phyloP scores from a whole-genome alignment of 148 eudicot species.

The Heliosperma pusillum region DNA sequence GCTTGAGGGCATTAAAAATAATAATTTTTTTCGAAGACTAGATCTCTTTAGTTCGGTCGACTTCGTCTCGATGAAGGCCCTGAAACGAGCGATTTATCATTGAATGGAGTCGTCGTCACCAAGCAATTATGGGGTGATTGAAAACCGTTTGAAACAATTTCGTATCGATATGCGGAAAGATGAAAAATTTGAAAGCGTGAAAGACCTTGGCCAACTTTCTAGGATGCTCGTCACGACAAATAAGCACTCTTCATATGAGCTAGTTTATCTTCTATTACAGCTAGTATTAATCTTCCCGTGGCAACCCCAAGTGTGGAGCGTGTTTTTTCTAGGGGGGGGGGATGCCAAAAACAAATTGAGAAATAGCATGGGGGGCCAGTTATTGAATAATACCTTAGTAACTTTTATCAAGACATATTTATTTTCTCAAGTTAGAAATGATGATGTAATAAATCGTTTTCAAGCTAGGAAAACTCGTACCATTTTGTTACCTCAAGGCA shows the following conservation, averaged over 20 bases:
- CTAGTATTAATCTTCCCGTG: not conserved
- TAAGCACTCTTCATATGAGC: not conserved
- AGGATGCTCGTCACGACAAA: not conserved
- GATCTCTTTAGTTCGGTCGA: too few species aligned
- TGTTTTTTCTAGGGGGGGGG: not conserved
- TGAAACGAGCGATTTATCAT: too few species aligned
- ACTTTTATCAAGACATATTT: too few species aligned
- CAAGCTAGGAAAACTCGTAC: not conserved
- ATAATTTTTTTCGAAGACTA: too few species aligned
- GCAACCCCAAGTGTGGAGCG: constrained; percentile 8
- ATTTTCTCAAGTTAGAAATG: too few species aligned
- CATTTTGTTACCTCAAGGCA: too few species aligned
- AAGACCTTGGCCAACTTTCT: not conserved
- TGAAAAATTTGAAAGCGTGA: not conserved
- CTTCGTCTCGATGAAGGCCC: too few species aligned
- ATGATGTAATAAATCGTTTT: not conserved
- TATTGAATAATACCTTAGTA: not conserved
- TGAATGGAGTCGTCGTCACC: too few species aligned
- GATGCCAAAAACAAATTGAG: not conserved
- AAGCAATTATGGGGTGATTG: too few species aligned
- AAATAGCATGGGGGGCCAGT: not conserved
- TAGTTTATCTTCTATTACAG: not conserved
- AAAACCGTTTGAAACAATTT: too few species aligned
- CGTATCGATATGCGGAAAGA: not conserved
- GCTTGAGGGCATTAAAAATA: too few species aligned